Base-by-base conservation (phyloP, 352 stramenopile species). In the Pythium aquatile region DNA sequence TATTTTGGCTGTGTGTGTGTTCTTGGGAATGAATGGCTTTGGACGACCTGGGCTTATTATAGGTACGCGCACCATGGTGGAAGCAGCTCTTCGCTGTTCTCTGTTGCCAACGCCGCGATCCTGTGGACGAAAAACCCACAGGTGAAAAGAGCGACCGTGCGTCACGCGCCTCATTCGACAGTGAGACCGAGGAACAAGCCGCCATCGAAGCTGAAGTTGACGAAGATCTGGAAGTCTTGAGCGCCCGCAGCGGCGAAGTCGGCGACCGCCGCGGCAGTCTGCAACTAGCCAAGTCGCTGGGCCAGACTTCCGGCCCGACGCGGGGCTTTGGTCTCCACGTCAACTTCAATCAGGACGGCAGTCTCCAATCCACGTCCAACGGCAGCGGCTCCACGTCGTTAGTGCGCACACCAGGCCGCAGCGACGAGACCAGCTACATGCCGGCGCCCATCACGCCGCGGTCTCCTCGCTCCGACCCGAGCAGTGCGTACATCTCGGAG, bases 201-300 rank as follows among this genome's bases (percentile, higher is more conserved):
- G 80, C 61, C 29, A 93, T 93, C 53, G 79, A 90, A 73, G 81
- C 81, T 51, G 81, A 91, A 60, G 84, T 93, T 46, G 84, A 93
- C 59, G 84, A 93, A 28, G 83, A 87, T 61, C 73, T 93, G 44
- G 84, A 93, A 47, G 80, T 93, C 20, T 69, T 90, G 26, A 93
- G 84, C 66, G 78, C 75, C n/a, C 79, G 78, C 63, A 91, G 81
- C 49, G 76, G 81, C 29, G 81, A 89, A 49, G 75, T 78, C 32
- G 70, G 70, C 55, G 74, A 83, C 40, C 69, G 51, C 17, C 68
- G 70, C 33, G 68, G 66, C 59, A 47, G 39, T 47, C 32, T 68
- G 44, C 56, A 61, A 55, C 60, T 66, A 57, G 61, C 57, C 32
- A 80, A 76, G 52, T 72, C 68, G 26, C 16, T 47, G 14, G 70